Evolutionary conservation across 2,329 filamentous ascomycete genomes (phyloP).

Genomic region (Cordyceps farinosa): DNA sequence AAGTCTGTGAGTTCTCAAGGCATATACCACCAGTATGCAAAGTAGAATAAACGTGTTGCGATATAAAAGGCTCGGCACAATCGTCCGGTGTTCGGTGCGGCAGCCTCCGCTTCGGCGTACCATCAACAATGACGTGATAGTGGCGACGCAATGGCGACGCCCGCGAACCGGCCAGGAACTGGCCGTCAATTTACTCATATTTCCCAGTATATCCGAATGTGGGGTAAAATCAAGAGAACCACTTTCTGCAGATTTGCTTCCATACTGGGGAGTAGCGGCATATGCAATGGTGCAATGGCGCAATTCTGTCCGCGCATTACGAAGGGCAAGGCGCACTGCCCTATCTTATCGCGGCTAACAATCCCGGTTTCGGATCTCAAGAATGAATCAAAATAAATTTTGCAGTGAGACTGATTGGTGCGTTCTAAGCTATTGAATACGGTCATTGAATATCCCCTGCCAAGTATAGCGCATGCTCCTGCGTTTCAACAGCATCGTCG

Average conservation of each 20-base stretch:
- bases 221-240: not conserved
- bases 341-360: not conserved
- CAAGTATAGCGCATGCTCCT: no score
- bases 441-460: no score
- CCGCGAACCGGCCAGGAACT: not conserved
- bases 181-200: not conserved
- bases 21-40: no score
- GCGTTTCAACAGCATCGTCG: no score
- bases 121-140: slow-evolving; percentile 8
- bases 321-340: not conserved
- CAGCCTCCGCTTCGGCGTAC: not conserved
- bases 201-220: not conserved
- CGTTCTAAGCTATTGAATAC: no score
- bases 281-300: slow-evolving; percentile 5
- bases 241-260: not conserved
- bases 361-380: not conserved
- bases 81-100: not conserved
- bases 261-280: not conserved
- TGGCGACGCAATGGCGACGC: slow-evolving; percentile 11
- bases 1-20: not conserved
- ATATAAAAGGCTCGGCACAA: not conserved
- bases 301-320: slow-evolving; percentile 3
- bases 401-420: no score
- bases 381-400: not conserved
- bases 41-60: no score